These are phyloP conservation scores for Plectosphaerella sp. DNA, from an alignment of 2,329 filamentous ascomycete species.

Conservation along the genomic window DNA sequence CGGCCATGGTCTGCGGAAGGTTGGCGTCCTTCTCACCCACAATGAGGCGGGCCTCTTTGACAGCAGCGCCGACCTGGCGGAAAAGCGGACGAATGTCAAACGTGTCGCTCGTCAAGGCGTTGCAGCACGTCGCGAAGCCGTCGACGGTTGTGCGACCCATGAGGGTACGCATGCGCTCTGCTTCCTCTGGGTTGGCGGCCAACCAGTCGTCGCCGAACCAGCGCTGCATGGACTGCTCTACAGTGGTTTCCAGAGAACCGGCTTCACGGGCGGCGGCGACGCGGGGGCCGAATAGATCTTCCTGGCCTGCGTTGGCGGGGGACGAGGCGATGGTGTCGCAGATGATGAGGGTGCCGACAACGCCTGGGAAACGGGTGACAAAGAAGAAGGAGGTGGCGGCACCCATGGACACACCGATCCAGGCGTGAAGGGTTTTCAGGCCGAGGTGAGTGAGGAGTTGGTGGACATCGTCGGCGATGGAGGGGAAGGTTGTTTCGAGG, in stretches of 20 bases:
- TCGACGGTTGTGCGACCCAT: conserved; percentile 33
- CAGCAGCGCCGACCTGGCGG: conserved; percentile 23
- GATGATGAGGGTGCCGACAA: conserved; percentile 30
- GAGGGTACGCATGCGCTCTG: conserved; percentile 24
- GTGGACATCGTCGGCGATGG: conserved; percentile 30
- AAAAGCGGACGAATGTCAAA: conserved; percentile 35
- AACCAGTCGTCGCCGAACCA: conserved; percentile 37
- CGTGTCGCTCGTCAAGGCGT: conserved; percentile 27
- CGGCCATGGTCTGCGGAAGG: conserved; percentile 30
- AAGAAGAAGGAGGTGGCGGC: conserved; percentile 35
- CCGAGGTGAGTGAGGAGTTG: conserved; percentile 26
- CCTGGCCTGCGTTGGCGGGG: conserved; percentile 26
- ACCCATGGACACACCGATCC: conserved; percentile 42
- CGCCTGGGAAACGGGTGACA: conserved; percentile 28
- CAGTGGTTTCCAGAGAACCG: conserved; percentile 23
- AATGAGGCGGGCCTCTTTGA: conserved; percentile 29
- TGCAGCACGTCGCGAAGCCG: conserved; percentile 35
- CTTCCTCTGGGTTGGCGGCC: conserved; percentile 25
- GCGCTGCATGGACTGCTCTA: conserved; percentile 28
- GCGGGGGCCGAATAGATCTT: conserved; percentile 30
- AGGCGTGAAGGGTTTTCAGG: conserved; percentile 27
- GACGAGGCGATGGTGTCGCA: conserved; percentile 35
- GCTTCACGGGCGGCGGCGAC: conserved; percentile 26
- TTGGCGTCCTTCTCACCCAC: conserved; percentile 38
- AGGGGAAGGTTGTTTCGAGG: conserved; percentile 31